Percentiles rank a stretch among this genome's conserved stretches.
These are phyloP conservation scores for Aegilops longissima DNA, from an alignment of 176 grass and related monocot species.

Conservation along the genomic window DNA sequence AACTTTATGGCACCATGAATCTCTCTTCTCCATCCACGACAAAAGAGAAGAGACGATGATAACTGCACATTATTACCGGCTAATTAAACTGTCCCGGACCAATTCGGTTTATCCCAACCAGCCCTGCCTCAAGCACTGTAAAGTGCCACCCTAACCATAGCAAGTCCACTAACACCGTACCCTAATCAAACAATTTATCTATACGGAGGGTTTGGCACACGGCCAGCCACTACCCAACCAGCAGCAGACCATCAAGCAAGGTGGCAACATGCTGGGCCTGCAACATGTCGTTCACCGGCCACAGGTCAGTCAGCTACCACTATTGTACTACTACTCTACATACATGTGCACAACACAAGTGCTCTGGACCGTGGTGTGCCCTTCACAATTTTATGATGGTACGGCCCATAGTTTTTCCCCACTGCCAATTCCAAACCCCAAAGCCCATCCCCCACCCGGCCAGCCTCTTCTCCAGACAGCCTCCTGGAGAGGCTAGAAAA, in stretches of 20 bases:
- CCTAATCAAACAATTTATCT: no score
- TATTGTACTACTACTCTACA: no score
- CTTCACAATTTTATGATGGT: background rate
- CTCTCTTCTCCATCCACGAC: background rate
- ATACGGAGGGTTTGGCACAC: background rate
- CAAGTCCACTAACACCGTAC: background rate
- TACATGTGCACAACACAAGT: background rate
- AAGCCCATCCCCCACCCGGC: background rate
- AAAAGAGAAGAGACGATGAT: background rate
- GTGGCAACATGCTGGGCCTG: background rate
- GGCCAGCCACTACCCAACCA: background rate
- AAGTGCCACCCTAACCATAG: background rate
- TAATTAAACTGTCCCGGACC: background rate
- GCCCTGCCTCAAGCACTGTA: background rate
- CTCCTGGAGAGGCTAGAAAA: slow-evolving; percentile 56
- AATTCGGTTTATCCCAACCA: background rate
- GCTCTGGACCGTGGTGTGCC: background rate
- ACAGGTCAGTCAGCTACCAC: background rate
- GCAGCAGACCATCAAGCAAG: background rate
- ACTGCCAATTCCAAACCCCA: slow-evolving; percentile 36
- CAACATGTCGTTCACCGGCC: background rate
- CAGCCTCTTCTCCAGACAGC: slow-evolving; percentile 44
- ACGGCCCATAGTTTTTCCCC: background rate
- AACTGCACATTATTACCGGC: background rate
- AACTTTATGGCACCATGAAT: slow-evolving; percentile 1